These are phyloP conservation scores for Amanita pseudoporphyria DNA, from an alignment of 768 basidiomycete species.

Conservation along the genomic window DNA sequence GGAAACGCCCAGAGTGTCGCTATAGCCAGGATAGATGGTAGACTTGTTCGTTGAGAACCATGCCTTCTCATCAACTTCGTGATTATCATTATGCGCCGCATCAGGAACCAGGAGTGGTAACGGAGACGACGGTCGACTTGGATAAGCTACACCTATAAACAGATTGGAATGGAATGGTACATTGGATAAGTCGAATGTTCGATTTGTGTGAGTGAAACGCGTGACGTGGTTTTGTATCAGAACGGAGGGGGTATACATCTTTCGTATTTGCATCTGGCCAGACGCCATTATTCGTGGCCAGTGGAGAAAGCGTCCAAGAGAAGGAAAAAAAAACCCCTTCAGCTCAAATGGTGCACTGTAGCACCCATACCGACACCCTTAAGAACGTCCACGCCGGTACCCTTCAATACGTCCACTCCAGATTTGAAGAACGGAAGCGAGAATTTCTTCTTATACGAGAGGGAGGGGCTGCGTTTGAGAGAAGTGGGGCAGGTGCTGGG, in stretches of 20 bases:
- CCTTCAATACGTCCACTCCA: constrained; percentile 29
- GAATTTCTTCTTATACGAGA: constrained; percentile 11
- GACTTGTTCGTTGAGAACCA: too few species aligned
- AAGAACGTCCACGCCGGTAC: constrained; percentile 28
- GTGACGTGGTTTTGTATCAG: too few species aligned
- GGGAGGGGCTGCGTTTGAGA: constrained; percentile 1
- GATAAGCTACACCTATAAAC: background rate
- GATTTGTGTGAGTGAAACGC: too few species aligned
- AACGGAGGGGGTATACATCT: background rate
- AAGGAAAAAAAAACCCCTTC: background rate
- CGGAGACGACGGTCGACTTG: background rate
- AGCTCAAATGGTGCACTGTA: background rate
- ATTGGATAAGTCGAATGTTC: background rate
- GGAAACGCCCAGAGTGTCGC: background rate
- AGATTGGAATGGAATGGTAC: background rate
- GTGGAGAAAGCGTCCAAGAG: too few species aligned
- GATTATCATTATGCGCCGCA: too few species aligned
- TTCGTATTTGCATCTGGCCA: background rate
- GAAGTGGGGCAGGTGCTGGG: background rate
- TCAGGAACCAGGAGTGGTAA: too few species aligned
- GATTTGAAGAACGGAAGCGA: constrained; percentile 21
- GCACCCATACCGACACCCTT: constrained; percentile 27
- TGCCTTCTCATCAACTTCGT: too few species aligned
- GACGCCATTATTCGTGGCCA: too few species aligned
- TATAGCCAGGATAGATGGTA: background rate